A percentile compares a stretch with the other conserved stretches of the same genome.
These are phyloP conservation scores for Clonostachys solani DNA, from an alignment of 2,329 filamentous ascomycete species.

Conservation along the genomic window DNA sequence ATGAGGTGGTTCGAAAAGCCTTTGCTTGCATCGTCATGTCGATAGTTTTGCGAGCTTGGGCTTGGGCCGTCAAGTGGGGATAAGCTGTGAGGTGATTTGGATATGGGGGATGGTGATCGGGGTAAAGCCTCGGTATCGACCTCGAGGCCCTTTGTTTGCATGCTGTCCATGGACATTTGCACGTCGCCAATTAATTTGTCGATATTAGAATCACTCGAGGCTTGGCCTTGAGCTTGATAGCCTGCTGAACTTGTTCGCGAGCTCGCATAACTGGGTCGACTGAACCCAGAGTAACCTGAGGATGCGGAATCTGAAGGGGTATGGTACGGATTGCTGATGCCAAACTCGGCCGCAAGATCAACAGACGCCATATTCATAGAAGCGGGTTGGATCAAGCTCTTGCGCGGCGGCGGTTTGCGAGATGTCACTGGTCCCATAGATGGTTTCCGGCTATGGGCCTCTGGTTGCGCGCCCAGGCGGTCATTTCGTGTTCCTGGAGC, in stretches of 20 bases:
- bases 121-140: slow-evolving; percentile 23
- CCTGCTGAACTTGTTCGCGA: slow-evolving; percentile 46
- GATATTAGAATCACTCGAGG: slow-evolving; percentile 41
- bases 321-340: slow-evolving; percentile 60
- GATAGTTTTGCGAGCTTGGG: not conserved
- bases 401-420: slow-evolving; percentile 47
- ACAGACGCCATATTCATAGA: slow-evolving; percentile 35
- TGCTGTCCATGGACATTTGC: slow-evolving; percentile 40
- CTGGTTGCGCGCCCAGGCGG: slow-evolving; percentile 16
- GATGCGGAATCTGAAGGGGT: slow-evolving; percentile 59
- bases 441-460: slow-evolving; percentile 24
- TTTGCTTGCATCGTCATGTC: not conserved
- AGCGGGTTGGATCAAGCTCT: slow-evolving; percentile 38
- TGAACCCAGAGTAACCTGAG: slow-evolving; percentile 59
- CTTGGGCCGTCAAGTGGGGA: slow-evolving; percentile 8
- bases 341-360: slow-evolving; percentile 57
- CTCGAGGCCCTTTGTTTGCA: slow-evolving; percentile 18
- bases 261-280: slow-evolving; percentile 53
- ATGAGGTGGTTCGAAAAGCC: not conserved
- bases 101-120: slow-evolving; percentile 14
- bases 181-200: slow-evolving; percentile 52
- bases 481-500: slow-evolving; percentile 39
- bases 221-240: slow-evolving; percentile 25
- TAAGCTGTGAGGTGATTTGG: slow-evolving; percentile 18
- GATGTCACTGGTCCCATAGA: slow-evolving; percentile 46